Evolutionary conservation across 176 grass and related monocot species (phyloP).

Genomic region (Melocanna baccifera): DNA sequence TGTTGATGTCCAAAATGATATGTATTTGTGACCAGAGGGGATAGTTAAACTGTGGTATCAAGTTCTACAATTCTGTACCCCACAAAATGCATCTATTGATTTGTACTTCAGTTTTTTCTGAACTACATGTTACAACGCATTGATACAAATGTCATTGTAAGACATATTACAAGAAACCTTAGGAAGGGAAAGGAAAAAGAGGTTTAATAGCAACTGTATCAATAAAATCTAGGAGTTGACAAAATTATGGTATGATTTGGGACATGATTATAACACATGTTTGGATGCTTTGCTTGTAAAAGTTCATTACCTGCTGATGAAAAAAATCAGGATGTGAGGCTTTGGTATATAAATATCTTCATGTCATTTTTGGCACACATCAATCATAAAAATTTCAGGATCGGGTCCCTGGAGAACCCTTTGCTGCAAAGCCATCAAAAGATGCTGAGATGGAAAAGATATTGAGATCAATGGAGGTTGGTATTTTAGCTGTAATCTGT

Average conservation of each 20-base stretch:
- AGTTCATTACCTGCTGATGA: not conserved
- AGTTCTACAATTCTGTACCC: not conserved
- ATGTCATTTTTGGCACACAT: not conserved
- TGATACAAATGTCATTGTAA: not conserved
- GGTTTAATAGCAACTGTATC: not conserved
- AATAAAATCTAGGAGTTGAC: not conserved
- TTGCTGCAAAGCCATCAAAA: conserved; percentile 78
- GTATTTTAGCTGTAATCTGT: conserved; percentile 5
- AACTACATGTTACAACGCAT: not conserved
- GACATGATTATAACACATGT: not conserved
- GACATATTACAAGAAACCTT: not conserved
- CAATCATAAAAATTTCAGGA: conserved; percentile 31
- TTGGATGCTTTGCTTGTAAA: not conserved
- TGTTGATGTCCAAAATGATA: too few relatives aligned
- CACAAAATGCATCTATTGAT: not conserved
- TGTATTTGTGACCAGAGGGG: too few relatives aligned
- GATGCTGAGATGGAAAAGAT: conserved; percentile 94
- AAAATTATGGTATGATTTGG: not conserved
- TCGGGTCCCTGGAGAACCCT: conserved; percentile 74
- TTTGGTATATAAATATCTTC: not conserved
- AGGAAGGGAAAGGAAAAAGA: not conserved
- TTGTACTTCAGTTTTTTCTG: not conserved
- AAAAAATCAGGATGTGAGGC: not conserved
- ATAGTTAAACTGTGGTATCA: not conserved
- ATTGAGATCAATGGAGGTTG: conserved; percentile 85